Percentiles rank a stretch among this genome's conserved stretches.
Evolutionary conservation across 1,284 basidiomycete species (phyloP).

Genomic region (Trichosporon sp.): DNA sequence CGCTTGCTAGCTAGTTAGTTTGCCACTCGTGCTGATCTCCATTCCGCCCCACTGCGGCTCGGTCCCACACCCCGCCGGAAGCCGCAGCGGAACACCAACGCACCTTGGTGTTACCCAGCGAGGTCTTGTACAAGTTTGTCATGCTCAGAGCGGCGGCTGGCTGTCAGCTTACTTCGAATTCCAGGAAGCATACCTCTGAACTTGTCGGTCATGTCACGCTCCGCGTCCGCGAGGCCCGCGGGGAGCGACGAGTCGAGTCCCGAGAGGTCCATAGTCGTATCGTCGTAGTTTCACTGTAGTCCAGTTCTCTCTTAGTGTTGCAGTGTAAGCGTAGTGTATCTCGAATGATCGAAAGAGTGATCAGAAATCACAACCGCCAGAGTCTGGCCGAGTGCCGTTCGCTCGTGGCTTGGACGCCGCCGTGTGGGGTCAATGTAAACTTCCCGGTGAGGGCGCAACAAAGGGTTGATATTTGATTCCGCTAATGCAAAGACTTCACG

Average conservation of each 20-base stretch:
- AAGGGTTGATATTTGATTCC: neutral
- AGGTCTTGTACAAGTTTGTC: constrained; percentile 47
- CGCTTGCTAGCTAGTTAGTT: constrained; percentile 37
- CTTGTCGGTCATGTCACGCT: constrained; percentile 49
- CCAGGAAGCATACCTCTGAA: constrained; percentile 44
- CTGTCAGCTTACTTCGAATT: neutral
- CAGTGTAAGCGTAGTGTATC: neutral
- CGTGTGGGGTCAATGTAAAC: neutral
- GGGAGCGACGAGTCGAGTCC: constrained; percentile 42
- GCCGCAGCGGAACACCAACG: no score
- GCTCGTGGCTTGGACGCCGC: neutral
- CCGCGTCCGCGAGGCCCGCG: constrained; percentile 45
- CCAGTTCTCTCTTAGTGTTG: neutral
- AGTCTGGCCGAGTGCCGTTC: neutral
- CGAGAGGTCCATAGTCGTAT: constrained; percentile 49
- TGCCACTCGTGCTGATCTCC: no score
- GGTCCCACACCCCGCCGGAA: no score
- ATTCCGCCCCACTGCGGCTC: no score
- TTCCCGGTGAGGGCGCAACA: neutral
- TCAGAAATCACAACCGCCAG: neutral
- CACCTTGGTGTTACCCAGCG: constrained; percentile 47
- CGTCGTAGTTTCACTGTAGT: neutral
- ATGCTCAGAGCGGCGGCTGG: constrained; percentile 48
- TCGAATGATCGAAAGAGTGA: neutral
- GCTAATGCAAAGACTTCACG: constrained; percentile 1